A percentile compares a stretch with the other conserved stretches of the same genome.
Evolutionary conservation across 148 eudicot species (phyloP).

Genomic region (Amaranthus cruentus): DNA sequence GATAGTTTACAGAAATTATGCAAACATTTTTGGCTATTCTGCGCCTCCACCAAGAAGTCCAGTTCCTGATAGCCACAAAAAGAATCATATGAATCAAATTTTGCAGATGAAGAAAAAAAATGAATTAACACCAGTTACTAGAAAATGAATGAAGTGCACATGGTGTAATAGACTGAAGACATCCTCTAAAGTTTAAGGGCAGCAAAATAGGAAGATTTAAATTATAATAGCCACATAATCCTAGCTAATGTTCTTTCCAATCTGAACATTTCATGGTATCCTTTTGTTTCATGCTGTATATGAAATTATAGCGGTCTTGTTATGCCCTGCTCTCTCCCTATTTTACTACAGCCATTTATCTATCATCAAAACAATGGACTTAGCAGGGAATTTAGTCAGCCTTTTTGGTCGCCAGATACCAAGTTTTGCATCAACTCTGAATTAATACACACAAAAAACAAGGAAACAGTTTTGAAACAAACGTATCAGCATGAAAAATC

Average conservation of each 20-base stretch:
- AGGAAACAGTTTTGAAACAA: not conserved
- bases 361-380: not conserved
- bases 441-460: not conserved
- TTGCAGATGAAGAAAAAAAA: not conserved
- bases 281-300: too few species aligned
- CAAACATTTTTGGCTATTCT: slow-evolving; percentile 83
- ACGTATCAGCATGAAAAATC: not conserved
- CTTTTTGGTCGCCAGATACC: not conserved
- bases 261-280: too few species aligned
- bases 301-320: too few species aligned
- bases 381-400: not conserved
- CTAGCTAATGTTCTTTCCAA: too few species aligned
- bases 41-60: slow-evolving; percentile 88
- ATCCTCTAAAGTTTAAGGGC: not conserved
- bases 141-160: not conserved
- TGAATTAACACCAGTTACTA: not conserved
- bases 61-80: slow-evolving; percentile 63
- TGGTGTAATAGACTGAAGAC: not conserved
- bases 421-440: not conserved
- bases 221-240: too few species aligned
- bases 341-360: not conserved
- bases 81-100: slow-evolving; percentile 3
- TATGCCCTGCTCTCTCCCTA: too few species aligned
- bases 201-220: too few species aligned
- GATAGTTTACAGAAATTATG: slow-evolving; percentile 81